These are phyloP conservation scores for Hortiboletus campestris DNA, from an alignment of 768 basidiomycete genomes.

Conservation along the genomic window DNA sequence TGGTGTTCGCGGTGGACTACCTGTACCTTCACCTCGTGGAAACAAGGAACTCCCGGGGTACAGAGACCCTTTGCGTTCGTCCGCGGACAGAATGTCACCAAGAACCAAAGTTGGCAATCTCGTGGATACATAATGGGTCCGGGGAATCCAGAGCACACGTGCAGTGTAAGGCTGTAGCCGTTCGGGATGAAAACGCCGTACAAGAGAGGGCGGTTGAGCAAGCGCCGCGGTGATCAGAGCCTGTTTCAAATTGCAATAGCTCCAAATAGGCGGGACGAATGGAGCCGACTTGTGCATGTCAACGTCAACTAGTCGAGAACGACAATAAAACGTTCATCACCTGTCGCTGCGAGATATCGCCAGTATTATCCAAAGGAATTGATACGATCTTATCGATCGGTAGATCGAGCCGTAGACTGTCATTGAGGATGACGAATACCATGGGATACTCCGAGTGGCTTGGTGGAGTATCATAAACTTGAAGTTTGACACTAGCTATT, in stretches of 20 bases:
- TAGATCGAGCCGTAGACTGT: background rate
- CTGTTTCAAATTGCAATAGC: background rate
- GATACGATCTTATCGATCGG: background rate
- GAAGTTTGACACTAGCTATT: background rate
- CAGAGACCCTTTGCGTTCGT: background rate
- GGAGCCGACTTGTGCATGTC: background rate
- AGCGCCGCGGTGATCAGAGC: background rate
- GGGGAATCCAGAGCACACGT: background rate
- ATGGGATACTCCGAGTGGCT: background rate
- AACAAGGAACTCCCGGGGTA: background rate
- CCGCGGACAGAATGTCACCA: constrained; percentile 15
- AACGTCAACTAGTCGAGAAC: background rate
- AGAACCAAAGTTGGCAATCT: background rate
- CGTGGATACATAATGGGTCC: background rate
- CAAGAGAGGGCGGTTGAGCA: background rate
- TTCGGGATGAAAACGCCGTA: background rate
- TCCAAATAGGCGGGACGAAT: background rate
- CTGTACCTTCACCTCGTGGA: constrained; percentile 1
- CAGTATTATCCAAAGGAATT: background rate
- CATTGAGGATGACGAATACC: background rate
- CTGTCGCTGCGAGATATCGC: background rate
- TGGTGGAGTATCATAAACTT: background rate
- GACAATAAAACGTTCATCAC: background rate
- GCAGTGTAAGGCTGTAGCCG: background rate
- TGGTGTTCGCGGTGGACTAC: background rate